phyloP scores from a whole-genome alignment of 129 eudicot species.

The Chrysanthemum lavandulifolium region DNA sequence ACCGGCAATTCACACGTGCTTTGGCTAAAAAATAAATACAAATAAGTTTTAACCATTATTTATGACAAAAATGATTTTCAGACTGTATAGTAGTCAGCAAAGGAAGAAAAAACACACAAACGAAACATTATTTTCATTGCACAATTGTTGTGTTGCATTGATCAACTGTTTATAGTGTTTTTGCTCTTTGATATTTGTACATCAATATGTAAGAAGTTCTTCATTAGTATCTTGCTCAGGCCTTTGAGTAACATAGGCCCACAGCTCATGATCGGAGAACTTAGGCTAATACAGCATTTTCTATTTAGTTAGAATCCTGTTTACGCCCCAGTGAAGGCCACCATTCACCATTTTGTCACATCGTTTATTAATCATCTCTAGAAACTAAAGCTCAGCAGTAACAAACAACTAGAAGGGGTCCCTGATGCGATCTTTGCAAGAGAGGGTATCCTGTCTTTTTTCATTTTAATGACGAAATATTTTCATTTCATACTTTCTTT shows the following conservation, averaged over 20 bases:
- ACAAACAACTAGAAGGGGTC: no score
- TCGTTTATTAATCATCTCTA: no score
- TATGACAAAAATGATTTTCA: slow-evolving; percentile 8
- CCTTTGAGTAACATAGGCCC: neutral
- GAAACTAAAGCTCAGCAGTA: no score
- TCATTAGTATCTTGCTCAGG: neutral
- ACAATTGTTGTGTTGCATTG: neutral
- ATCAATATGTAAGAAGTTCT: neutral
- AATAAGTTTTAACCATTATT: slow-evolving; percentile 10
- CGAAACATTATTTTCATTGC: slow-evolving; percentile 18
- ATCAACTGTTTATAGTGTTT: slow-evolving; percentile 19
- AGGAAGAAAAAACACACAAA: slow-evolving; percentile 20
- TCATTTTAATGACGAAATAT: no score
- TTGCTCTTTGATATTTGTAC: neutral
- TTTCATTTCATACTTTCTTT: no score
- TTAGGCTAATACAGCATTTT: no score
- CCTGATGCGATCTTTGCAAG: no score
- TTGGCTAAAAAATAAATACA: slow-evolving; percentile 6
- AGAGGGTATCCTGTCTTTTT: no score
- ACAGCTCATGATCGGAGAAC: no score
- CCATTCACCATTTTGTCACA: no score
- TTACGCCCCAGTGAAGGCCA: no score
- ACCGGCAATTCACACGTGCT: neutral
- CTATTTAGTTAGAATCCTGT: no score
- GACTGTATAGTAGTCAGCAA: slow-evolving; percentile 31